phyloP scores from a whole-genome alignment of 306 rosid species.

The Trichosanthes cucumerina region DNA sequence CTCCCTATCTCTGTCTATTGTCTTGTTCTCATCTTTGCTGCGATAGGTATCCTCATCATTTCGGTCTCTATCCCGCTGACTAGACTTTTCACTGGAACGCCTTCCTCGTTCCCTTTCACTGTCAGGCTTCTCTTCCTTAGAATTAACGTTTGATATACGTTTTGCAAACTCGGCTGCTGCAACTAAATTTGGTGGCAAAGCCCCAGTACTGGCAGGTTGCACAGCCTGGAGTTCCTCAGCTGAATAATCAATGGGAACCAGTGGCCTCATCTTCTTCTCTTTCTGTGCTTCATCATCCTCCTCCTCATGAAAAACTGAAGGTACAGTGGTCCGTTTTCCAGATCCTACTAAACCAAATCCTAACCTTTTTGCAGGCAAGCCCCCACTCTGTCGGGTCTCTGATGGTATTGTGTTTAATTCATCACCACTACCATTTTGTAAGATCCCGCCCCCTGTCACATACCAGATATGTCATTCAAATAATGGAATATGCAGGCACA shows the following conservation, averaged over 20 bases:
- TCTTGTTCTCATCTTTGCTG: conserved; percentile 52
- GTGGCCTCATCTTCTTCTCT: conserved; percentile 95
- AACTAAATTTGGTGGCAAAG: conserved; percentile 72
- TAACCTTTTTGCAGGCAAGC: conserved; percentile 68
- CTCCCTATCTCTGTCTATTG: conserved; percentile 46
- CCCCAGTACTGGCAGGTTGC: conserved; percentile 52
- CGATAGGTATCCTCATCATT: conserved; percentile 54
- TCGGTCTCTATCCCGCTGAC: conserved; percentile 65
- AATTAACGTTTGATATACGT: conserved; percentile 60
- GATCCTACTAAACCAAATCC: conserved; percentile 96
- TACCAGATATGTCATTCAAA: conserved; percentile 5
- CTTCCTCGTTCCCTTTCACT: conserved; percentile 72
- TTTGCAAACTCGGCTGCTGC: conserved; percentile 99
- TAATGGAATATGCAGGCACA: conserved; percentile 2
- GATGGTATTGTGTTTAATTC: conserved; percentile 40
- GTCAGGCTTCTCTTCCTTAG: conserved; percentile 70
- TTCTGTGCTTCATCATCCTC: conserved; percentile 91
- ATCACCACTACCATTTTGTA: conserved; percentile 40
- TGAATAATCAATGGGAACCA: conserved; percentile 96
- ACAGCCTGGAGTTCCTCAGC: conserved; percentile 93
- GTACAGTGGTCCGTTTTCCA: conserved; percentile 85
- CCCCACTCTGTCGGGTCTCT: conserved; percentile 56
- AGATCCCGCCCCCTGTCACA: conserved; percentile 43
- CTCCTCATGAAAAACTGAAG: conserved; percentile 87
- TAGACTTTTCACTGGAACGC: conserved; percentile 60